A percentile compares a stretch with the other conserved stretches of the same genome.
phyloP scores from a whole-genome alignment of 1,284 basidiomycete species.

The Ceratobasidium sp. region DNA sequence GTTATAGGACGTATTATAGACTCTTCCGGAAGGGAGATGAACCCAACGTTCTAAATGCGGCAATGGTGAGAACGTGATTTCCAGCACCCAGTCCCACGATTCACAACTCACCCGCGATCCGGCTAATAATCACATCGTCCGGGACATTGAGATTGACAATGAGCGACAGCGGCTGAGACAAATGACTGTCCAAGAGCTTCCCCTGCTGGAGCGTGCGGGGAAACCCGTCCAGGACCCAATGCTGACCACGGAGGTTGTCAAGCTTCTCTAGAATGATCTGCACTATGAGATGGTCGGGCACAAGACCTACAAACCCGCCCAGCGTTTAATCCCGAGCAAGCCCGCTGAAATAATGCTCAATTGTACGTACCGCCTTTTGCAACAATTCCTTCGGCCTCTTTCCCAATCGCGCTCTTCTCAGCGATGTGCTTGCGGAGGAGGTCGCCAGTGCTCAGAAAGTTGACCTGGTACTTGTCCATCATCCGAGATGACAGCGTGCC shows the following conservation, averaged over 20 bases:
- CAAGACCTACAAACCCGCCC: slow-evolving; percentile 62
- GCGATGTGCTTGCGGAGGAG: slow-evolving; percentile 81
- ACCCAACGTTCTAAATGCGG: slow-evolving; percentile 81
- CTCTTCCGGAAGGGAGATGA: slow-evolving; percentile 90
- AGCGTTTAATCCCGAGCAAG: too few species aligned
- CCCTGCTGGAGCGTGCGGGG: slow-evolving; percentile 94
- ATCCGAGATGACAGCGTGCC: slow-evolving; percentile 80
- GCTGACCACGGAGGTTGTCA: slow-evolving; percentile 58
- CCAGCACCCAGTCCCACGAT: too few species aligned
- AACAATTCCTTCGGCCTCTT: slow-evolving; percentile 77
- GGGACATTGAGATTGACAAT: slow-evolving; percentile 93
- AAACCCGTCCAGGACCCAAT: slow-evolving; percentile 97
- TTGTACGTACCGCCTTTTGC: slow-evolving; percentile 65
- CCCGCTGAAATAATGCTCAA: background rate
- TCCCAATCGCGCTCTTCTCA: slow-evolving; percentile 74
- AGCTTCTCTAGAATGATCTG: slow-evolving; percentile 77
- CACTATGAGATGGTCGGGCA: slow-evolving; percentile 83
- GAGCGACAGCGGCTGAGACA: slow-evolving; percentile 79
- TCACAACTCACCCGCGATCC: slow-evolving; percentile 74
- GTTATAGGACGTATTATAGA: slow-evolving; percentile 94
- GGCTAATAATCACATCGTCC: slow-evolving; percentile 86
- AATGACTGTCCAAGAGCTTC: slow-evolving; percentile 79
- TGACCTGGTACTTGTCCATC: slow-evolving; percentile 78
- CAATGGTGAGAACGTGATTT: slow-evolving; percentile 21
- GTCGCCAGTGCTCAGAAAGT: slow-evolving; percentile 82